phyloP scores from a whole-genome alignment of 306 rosid species.

The Cotoneaster glaucophyllus region DNA sequence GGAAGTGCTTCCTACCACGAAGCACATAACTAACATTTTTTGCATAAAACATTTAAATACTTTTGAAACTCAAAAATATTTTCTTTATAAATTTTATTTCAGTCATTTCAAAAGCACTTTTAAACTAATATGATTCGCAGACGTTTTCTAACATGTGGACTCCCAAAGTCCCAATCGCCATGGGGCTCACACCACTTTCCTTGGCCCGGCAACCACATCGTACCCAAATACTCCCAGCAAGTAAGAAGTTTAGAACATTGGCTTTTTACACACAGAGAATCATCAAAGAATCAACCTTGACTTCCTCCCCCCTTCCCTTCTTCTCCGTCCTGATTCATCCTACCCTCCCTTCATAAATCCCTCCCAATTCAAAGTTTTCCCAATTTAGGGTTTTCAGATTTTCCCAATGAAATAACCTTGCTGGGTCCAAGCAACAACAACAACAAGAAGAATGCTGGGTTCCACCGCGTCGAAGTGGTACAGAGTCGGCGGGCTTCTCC shows the following conservation, averaged over 20 bases:
- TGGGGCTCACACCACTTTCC: background rate
- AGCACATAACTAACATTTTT: accelerated
- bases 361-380: background rate
- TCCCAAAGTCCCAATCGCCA: background rate
- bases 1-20: accelerated
- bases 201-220: background rate
- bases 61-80: too few relatives aligned
- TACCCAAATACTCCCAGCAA: too few relatives aligned
- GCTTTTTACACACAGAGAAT: background rate
- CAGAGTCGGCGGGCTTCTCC: slow-evolving; percentile 25
- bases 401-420: background rate
- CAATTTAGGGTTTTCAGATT: background rate
- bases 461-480: slow-evolving; percentile 29
- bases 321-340: background rate
- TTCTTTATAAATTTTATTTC: too few relatives aligned
- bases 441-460: slow-evolving; percentile 20
- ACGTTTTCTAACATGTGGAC: background rate
- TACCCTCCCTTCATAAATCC: background rate
- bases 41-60: accelerated
- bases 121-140: accelerated
- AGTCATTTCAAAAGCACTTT: too few relatives aligned
- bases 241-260: background rate
- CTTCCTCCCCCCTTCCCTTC: background rate
- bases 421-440: background rate
- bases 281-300: background rate